These are phyloP conservation scores for Saccharomycopsis selenospora DNA, from an alignment of 805 yeast genomes.

Conservation along the genomic window DNA sequence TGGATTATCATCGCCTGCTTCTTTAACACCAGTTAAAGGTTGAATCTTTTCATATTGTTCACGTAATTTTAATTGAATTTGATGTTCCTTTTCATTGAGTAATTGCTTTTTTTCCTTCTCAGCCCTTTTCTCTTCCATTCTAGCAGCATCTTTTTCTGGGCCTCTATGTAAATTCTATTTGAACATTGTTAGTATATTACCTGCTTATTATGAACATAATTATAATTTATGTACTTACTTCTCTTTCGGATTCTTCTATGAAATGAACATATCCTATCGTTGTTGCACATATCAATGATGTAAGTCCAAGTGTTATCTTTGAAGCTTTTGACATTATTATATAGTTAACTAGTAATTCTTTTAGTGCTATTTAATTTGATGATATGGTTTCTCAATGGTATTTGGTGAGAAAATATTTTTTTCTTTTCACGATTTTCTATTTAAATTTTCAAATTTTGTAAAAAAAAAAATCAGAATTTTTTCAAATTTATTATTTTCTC, in stretches of 20 bases:
- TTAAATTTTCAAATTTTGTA: too few species aligned
- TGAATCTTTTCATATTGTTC: conserved; percentile 52
- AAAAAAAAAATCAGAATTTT: too few species aligned
- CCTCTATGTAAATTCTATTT: conserved; percentile 67
- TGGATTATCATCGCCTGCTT: conserved; percentile 35
- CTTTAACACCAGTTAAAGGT: conserved; percentile 51
- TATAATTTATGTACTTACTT: conserved; percentile 30
- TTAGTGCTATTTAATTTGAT: too few species aligned
- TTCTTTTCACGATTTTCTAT: too few species aligned
- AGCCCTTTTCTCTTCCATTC: conserved; percentile 44
- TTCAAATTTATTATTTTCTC: too few species aligned
- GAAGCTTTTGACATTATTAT: conserved; percentile 88
- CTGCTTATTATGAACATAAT: neutral
- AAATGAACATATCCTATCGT: conserved; percentile 65
- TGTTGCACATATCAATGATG: conserved; percentile 47
- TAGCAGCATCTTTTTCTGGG: conserved; percentile 73
- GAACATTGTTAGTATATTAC: conserved; percentile 7
- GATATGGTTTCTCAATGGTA: too few species aligned
- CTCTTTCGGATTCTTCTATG: conserved; percentile 63
- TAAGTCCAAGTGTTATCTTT: conserved; percentile 59
- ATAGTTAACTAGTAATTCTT: too few species aligned
- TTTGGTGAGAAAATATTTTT: too few species aligned
- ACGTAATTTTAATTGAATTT: conserved; percentile 52
- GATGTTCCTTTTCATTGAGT: conserved; percentile 58
- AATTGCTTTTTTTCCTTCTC: conserved; percentile 39